These are phyloP conservation scores for Cadophora luteo-olivacea DNA, from an alignment of 2,329 filamentous ascomycete species.

Conservation along the genomic window DNA sequence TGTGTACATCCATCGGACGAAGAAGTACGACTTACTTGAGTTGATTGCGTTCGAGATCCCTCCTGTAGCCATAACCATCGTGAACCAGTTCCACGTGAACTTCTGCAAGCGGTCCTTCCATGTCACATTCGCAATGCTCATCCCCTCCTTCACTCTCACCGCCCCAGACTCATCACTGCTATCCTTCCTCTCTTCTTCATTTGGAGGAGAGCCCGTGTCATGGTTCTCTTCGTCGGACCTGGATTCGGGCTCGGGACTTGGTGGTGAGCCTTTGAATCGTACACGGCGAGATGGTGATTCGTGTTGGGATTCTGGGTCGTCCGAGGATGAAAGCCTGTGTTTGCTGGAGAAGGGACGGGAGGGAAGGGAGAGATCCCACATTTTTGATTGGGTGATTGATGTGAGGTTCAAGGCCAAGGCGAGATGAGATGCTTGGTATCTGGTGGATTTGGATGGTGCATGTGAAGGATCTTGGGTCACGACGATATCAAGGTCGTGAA, in stretches of 20 bases:
- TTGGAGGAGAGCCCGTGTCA: not conserved
- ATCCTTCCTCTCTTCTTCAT: not conserved
- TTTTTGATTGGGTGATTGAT: not conserved
- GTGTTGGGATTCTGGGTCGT: not conserved
- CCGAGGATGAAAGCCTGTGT: not conserved
- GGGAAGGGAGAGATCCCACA: not conserved
- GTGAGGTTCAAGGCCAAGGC: no score
- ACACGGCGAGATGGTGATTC: not conserved
- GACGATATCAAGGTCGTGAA: not conserved
- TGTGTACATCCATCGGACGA: no score
- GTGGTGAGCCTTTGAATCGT: conserved; percentile 1
- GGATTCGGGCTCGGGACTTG: not conserved
- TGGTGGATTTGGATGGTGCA: not conserved
- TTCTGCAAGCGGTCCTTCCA: conserved; percentile 13
- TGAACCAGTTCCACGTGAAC: conserved; percentile 19
- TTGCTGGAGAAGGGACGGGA: not conserved
- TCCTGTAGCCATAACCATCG: conserved; percentile 13
- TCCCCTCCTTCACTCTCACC: not conserved
- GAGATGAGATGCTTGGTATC: not conserved
- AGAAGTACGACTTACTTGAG: not conserved
- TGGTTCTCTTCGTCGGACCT: not conserved
- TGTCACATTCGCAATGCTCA: not conserved
- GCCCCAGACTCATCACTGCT: not conserved
- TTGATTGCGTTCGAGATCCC: conserved; percentile 6
- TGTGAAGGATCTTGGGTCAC: not conserved